These are phyloP conservation scores for Cronartium quercuum DNA, from an alignment of 1,284 basidiomycete genomes.

Conservation along the genomic window DNA sequence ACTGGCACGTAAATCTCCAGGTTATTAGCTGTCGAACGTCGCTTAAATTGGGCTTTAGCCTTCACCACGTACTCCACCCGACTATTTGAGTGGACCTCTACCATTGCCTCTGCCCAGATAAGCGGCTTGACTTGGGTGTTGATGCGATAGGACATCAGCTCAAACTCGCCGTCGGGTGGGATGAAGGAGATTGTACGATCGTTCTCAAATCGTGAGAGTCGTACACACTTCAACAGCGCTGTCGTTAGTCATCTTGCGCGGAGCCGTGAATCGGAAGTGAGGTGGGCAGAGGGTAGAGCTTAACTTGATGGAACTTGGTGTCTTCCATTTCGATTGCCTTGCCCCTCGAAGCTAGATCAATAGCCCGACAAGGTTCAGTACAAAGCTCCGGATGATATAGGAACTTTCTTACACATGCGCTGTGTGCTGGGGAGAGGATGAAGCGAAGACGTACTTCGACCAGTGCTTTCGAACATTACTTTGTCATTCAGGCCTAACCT, in stretches of 20 bases:
- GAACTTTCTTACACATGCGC: not conserved
- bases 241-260: not conserved
- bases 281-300: not conserved
- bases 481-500: constrained; percentile 96
- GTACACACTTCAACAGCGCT: constrained; percentile 62
- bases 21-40: constrained; percentile 92
- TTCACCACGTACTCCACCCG: constrained; percentile 98
- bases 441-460: constrained; percentile 63
- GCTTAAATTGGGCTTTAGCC: constrained; percentile 95
- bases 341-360: constrained; percentile 69
- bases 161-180: constrained; percentile 97
- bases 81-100: constrained; percentile 88
- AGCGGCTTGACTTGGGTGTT: constrained; percentile 95
- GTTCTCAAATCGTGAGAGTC: constrained; percentile 98
- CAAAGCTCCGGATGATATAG: not conserved
- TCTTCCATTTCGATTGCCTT: constrained; percentile 99
- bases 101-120: constrained; percentile 94
- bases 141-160: constrained; percentile 93
- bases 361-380: not conserved
- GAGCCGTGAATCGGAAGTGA: not conserved
- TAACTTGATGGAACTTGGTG: constrained; percentile 89
- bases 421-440: not conserved
- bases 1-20: constrained; percentile 98
- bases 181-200: constrained; percentile 99
- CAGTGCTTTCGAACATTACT: constrained; percentile 98